A percentile compares a stretch with the other conserved stretches of the same genome.
Evolutionary conservation across 2,329 filamentous ascomycete species (phyloP).

Genomic region (Talaromyces pinophilus): DNA sequence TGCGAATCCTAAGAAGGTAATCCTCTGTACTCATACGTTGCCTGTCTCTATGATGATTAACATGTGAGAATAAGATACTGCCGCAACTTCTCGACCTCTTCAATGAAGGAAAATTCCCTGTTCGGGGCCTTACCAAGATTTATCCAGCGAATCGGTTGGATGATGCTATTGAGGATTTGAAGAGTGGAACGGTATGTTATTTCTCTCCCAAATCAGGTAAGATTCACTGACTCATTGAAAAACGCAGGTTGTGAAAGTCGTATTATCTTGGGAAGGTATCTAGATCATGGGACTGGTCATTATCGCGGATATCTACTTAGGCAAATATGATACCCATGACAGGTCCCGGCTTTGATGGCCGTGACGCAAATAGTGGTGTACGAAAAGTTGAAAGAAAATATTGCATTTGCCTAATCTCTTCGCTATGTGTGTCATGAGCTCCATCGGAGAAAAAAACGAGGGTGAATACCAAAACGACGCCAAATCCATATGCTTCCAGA

Average conservation of each 20-base stretch:
- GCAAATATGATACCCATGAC: not conserved
- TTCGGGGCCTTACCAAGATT: conserved; percentile 2
- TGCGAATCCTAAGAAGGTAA: conserved; percentile 4
- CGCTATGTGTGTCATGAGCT: not conserved
- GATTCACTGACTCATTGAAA: not conserved
- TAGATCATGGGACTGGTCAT: not conserved
- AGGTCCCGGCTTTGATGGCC: too few relatives aligned
- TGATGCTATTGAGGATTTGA: conserved; percentile 17
- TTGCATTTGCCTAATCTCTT: not conserved
- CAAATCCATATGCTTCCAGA: conserved; percentile 8
- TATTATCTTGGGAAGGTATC: conserved; percentile 4
- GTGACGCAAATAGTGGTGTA: not conserved
- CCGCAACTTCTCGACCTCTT: not conserved
- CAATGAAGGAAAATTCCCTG: conserved; percentile 16
- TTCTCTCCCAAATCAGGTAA: not conserved
- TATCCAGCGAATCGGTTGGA: conserved; percentile 13
- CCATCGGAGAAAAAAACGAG: not conserved
- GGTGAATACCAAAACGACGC: conserved; percentile 2
- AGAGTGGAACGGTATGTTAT: conserved; percentile 25
- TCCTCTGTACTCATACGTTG: not conserved
- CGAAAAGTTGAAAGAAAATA: not conserved
- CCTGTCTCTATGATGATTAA: not conserved
- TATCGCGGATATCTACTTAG: not conserved
- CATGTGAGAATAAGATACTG: not conserved
- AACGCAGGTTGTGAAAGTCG: conserved; percentile 1